A percentile compares a stretch with the other conserved stretches of the same genome.
phyloP scores from a whole-genome alignment of 2,329 filamentous ascomycete genomes.

The Apiospora malaysiana region DNA sequence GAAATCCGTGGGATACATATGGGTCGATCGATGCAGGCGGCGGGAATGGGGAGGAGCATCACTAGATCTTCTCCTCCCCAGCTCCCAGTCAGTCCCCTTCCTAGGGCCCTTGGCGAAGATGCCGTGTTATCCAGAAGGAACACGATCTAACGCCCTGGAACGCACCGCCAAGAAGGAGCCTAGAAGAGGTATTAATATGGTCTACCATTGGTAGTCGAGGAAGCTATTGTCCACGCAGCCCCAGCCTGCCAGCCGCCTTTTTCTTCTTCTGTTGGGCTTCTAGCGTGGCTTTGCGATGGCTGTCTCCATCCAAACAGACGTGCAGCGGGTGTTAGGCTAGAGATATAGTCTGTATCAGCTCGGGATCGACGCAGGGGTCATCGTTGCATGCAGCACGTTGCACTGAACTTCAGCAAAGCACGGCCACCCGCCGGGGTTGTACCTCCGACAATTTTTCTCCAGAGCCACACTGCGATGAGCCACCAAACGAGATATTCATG shows the following conservation, averaged over 20 bases:
- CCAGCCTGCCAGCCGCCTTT: neutral
- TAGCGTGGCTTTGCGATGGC: neutral
- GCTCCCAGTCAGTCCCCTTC: neutral
- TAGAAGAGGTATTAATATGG: neutral
- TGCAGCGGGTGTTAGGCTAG: constrained; percentile 5
- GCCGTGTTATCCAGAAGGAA: neutral
- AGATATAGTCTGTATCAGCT: constrained; percentile 12
- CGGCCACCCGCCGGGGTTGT: neutral
- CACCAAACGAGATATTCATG: neutral
- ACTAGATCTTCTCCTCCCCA: neutral
- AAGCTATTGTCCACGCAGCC: neutral
- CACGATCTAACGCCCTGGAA: neutral
- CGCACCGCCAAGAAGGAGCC: neutral
- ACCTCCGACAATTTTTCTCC: neutral
- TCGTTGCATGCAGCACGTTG: constrained; percentile 14
- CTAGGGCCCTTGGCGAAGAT: neutral
- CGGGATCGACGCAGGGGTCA: constrained; percentile 14
- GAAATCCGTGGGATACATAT: neutral
- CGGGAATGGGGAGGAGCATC: neutral
- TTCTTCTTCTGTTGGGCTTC: constrained; percentile 5
- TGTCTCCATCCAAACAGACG: constrained; percentile 14
- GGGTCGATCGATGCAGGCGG: neutral
- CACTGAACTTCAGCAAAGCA: constrained; percentile 4
- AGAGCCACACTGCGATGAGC: neutral
- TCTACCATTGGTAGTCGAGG: neutral